These are phyloP conservation scores for Xerocomellus amylosporus DNA, from an alignment of 768 basidiomycete species.

Conservation along the genomic window DNA sequence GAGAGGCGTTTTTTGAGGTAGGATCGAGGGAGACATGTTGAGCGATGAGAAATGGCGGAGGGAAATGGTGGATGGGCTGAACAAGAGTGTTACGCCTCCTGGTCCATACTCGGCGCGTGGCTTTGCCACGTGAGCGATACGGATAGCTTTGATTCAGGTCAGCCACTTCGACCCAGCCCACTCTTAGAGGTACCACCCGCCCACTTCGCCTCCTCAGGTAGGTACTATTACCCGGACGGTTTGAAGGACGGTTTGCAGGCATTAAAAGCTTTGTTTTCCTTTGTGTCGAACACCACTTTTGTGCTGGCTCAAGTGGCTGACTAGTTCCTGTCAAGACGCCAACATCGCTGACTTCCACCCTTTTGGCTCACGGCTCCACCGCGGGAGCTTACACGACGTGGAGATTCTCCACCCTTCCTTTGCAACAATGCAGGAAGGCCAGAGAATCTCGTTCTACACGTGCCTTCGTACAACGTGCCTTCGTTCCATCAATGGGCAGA, in stretches of 20 bases:
- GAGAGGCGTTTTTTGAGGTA: constrained; percentile 1
- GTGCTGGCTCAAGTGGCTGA: not conserved
- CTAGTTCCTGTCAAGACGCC: not conserved
- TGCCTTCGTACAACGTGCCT: constrained; percentile 16
- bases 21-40: constrained; percentile 17
- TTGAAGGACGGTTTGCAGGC: not conserved
- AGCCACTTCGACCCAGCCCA: constrained; percentile 12
- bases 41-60: constrained; percentile 30
- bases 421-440: constrained; percentile 18
- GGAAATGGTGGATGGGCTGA: constrained; percentile 31
- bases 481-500: not conserved
- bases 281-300: not conserved
- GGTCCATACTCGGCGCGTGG: constrained; percentile 31
- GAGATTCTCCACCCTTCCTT: constrained; percentile 29
- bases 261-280: not conserved
- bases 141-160: constrained; percentile 21
- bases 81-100: constrained; percentile 34
- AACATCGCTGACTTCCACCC: constrained; percentile 8
- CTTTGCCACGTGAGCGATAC: constrained; percentile 28
- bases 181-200: not conserved
- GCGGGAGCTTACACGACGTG: constrained; percentile 15
- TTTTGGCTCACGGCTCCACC: constrained; percentile 19
- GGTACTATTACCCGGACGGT: not conserved
- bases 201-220: not conserved
- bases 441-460: constrained; percentile 22